Base-by-base conservation (phyloP, 1,284 basidiomycete species). In the Irpex sp. region DNA sequence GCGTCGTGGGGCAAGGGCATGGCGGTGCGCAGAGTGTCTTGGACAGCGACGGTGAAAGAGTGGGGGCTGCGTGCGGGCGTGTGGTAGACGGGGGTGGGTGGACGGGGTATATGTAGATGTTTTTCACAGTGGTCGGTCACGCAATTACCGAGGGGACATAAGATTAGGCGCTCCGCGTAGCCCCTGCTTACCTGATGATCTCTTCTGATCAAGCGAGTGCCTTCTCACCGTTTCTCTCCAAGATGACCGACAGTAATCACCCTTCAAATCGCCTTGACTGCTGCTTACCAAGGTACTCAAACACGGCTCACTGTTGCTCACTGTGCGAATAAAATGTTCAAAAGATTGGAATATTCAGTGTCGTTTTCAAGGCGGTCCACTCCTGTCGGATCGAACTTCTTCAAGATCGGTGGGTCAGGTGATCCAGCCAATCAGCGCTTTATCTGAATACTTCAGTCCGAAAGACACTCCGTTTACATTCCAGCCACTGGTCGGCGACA, bases 41-140 rank as follows among this genome's bases (percentile, higher is more conserved):
- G 61, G 59, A 58, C 17, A 61, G 58, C 60, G 57, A 52, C 48
- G 51, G 63, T 49, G 38, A 37, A 47, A 37, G 17, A 51, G 19
- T 11, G 59, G 26, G 40, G 47, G 37, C 57, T 31, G 15, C 49
- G 31, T 15, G 49, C 52, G 37, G 36, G 49, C 48, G 48, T 49
- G 62, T 34, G 58, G 60, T 17, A 17, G 34, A 37, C 21, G 31
- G 21, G 26, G 55, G 34, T 37, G 37, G 36, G 11, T n/a, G 26
- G 55, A 31, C 26, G 54, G 37, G 52, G 57, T 66, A 64, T 66
- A 64, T 60, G 60, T 62, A 64, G n/a, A 34, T 44, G 40, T 40
- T 58, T 59, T 59, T 65, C 54, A 47, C 64, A 60, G 61, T 54
- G 62, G 64, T 65, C 64, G 64, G 64, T 62, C 64, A 55, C 64